These are phyloP conservation scores for Camellia japonica DNA, from an alignment of 148 eudicot species.

Conservation along the genomic window DNA sequence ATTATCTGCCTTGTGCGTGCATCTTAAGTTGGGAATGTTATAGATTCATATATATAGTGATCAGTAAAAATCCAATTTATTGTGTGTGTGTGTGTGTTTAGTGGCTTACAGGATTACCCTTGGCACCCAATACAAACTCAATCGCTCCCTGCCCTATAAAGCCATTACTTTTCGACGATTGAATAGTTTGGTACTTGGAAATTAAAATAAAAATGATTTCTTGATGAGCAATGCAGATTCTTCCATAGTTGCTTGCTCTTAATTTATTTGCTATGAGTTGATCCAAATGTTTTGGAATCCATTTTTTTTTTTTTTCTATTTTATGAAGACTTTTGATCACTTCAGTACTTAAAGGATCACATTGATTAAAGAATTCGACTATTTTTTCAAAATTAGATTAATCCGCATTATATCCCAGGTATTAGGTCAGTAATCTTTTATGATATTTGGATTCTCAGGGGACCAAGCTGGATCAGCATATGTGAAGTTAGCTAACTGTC, in stretches of 20 bases:
- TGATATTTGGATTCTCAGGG: slow-evolving; percentile 33
- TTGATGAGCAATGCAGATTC: neutral
- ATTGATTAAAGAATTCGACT: neutral
- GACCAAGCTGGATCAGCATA: slow-evolving; percentile 44
- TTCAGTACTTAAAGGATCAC: neutral
- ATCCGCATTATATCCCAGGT: neutral
- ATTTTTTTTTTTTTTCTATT: neutral
- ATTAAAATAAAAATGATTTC: neutral
- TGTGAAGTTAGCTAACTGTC: slow-evolving; percentile 43
- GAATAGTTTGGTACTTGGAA: neutral
- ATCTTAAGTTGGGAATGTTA: neutral
- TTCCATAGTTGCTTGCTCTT: neutral
- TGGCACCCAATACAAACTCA: neutral
- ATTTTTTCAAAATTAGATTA: neutral
- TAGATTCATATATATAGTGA: neutral
- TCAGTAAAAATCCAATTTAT: too few relatives aligned
- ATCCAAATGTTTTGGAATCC: neutral
- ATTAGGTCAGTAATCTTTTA: neutral
- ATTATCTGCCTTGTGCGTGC: neutral
- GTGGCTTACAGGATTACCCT: neutral
- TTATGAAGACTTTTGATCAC: neutral
- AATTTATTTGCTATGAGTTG: neutral
- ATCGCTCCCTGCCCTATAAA: neutral
- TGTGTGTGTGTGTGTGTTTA: too few relatives aligned
- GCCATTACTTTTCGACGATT: neutral